Base-by-base conservation (phyloP, 2,329 filamentous ascomycete species). In the Clarireedia paspali region DNA sequence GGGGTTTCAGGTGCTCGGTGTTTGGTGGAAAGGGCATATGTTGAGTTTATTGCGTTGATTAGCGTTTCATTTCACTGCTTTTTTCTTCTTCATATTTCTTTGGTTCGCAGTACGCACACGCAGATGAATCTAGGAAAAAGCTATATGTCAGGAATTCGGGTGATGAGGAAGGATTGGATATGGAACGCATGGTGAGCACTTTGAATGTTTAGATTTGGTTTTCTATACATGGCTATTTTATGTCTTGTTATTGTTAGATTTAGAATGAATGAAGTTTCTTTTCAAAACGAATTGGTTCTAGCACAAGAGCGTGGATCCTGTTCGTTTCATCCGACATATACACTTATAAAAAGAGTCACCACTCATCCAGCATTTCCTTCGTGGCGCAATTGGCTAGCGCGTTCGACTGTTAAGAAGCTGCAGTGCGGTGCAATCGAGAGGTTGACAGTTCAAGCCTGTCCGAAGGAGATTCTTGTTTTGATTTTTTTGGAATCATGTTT, bases 341-440 rank as follows among this genome's bases (percentile, higher is more conserved):
- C 9, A 20, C 9, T 1, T 42, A 42, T 42, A 20, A 42, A 17
- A 20, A 15, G 3, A 6, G 17, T 2, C 5, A 20, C 39, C n/a
- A 42, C n/a, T 17, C 15, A 17, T 10, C 7, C 39, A 42, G 20
- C 14, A 17, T 42, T n/a, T 54, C 52, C 52, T 45, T 54, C 52
- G 52, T 54, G 52, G 52, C 52, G 50, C 50, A 53, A 53, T 53
- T 53, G 50, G 50, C 50, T 53, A 53, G 50, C 50, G 50, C 42
- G 50, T 54, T 54, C 45, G 52, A 54, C 52, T 54, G 52, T 54
- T 54, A 42, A 40, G 9, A 15, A 17, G 6, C n/a, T 38, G 20
- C 2, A 20, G n/a, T 53, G 36, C 15, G 15, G 15, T n/a, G 6
- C 14, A 2, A 54, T 54, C 52, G 52, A 54, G 52, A 54, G 52